These are phyloP conservation scores for Lactarius sanguifluus DNA, from an alignment of 768 basidiomycete species.

Conservation along the genomic window DNA sequence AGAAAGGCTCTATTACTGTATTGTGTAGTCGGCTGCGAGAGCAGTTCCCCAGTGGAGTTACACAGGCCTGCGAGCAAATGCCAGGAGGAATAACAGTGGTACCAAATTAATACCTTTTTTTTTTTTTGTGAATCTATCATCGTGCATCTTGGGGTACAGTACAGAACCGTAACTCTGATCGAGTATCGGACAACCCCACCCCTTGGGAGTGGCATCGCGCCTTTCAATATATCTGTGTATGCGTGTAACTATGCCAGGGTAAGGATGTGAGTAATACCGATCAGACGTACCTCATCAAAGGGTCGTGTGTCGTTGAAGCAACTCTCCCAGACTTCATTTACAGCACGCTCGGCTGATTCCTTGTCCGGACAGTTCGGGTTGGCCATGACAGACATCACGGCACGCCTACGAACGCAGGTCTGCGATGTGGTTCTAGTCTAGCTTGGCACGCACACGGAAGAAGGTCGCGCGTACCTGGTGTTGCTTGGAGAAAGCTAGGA, in stretches of 20 bases:
- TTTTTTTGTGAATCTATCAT: not conserved
- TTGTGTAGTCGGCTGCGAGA: no score
- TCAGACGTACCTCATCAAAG: slow-evolving; percentile 81
- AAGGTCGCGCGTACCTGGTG: slow-evolving; percentile 65
- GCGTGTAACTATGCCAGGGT: not conserved
- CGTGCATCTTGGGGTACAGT: not conserved
- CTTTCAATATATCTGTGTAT: slow-evolving; percentile 14
- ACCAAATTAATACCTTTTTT: not conserved
- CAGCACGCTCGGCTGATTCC: slow-evolving; percentile 79
- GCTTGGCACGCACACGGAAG: slow-evolving; percentile 23
- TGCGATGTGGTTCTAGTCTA: slow-evolving; percentile 36
- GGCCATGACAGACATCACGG: slow-evolving; percentile 73
- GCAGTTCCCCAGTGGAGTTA: not conserved
- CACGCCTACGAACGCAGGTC: slow-evolving; percentile 89
- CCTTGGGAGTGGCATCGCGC: not conserved
- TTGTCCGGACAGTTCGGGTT: slow-evolving; percentile 79
- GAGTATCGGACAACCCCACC: not conserved
- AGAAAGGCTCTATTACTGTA: not conserved
- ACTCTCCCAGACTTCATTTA: slow-evolving; percentile 97
- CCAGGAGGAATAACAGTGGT: not conserved
- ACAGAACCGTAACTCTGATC: not conserved
- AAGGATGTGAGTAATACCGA: not conserved
- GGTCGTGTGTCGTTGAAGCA: slow-evolving; percentile 95
- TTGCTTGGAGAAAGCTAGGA: slow-evolving; percentile 83
- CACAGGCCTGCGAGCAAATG: not conserved